Evolutionary conservation across 495 filamentous ascomycete genomes (phyloP).

Genomic region (Xylaria nigripes): DNA sequence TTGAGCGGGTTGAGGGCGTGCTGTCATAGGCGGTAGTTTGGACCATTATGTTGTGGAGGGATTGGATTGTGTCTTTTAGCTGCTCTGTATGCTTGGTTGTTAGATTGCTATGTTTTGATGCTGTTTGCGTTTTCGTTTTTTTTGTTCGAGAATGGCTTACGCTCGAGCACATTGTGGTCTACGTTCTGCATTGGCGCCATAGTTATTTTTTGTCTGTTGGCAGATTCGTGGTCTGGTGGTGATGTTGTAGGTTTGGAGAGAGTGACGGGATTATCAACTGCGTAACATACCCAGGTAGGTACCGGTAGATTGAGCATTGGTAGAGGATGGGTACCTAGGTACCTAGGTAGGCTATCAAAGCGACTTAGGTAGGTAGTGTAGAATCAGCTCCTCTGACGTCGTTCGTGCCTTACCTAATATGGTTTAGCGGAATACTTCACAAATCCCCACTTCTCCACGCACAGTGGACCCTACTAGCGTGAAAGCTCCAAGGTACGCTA

Average conservation of each 20-base stretch:
- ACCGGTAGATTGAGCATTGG: no score
- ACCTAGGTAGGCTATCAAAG: no score
- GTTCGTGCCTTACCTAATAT: no score
- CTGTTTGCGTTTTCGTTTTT: neutral
- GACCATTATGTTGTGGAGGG: slow-evolving; percentile 72
- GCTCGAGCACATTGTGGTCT: slow-evolving; percentile 40
- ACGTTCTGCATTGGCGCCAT: slow-evolving; percentile 42
- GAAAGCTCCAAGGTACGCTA: no score
- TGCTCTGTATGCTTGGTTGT: slow-evolving; percentile 38
- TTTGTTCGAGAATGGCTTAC: slow-evolving; percentile 19
- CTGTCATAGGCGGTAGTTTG: slow-evolving; percentile 67
- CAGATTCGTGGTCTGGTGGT: neutral
- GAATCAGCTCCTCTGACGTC: no score
- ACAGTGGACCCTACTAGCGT: no score
- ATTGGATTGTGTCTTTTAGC: slow-evolving; percentile 69
- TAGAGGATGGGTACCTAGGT: no score
- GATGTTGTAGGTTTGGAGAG: neutral
- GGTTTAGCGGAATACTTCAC: no score
- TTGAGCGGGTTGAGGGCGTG: slow-evolving; percentile 35
- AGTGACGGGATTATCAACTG: no score
- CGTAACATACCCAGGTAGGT: no score
- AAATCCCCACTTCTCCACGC: no score
- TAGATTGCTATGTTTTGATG: neutral
- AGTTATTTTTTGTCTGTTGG: slow-evolving; percentile 1
- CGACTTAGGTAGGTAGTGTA: no score